A percentile compares a stretch with the other conserved stretches of the same genome.
phyloP scores from a whole-genome alignment of 805 yeast species.

The Wilhelminamyces savonicus region DNA sequence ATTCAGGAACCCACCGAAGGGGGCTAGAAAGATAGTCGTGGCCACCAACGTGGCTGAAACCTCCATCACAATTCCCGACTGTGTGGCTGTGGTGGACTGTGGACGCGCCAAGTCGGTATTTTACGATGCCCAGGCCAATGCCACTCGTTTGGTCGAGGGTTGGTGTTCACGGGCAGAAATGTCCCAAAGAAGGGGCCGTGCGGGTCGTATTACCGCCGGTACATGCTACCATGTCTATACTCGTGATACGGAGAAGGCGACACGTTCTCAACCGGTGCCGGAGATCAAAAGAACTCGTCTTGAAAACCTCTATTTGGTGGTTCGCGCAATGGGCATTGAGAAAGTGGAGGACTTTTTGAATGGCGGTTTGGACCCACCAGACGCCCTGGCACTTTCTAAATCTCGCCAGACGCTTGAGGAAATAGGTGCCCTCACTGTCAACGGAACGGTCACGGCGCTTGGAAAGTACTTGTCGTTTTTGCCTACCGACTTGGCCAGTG shows the following conservation, averaged over 20 bases:
- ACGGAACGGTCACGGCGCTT: slow-evolving; percentile 54
- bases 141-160: slow-evolving; percentile 65
- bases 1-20: slow-evolving; percentile 49
- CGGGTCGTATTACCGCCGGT: slow-evolving; percentile 92
- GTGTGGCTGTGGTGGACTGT: slow-evolving; percentile 83
- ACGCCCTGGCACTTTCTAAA: slow-evolving; percentile 39
- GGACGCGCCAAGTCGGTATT: slow-evolving; percentile 79
- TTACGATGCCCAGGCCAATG: slow-evolving; percentile 61
- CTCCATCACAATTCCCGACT: slow-evolving; percentile 92
- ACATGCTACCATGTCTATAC: slow-evolving; percentile 78
- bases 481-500: slow-evolving; percentile 83
- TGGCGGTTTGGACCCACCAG: slow-evolving; percentile 81
- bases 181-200: slow-evolving; percentile 90
- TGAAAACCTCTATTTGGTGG: slow-evolving; percentile 76
- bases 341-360: slow-evolving; percentile 65
- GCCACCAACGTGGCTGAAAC: slow-evolving; percentile 96
- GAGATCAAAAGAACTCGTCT: slow-evolving; percentile 82
- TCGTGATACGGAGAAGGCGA: slow-evolving; percentile 42
- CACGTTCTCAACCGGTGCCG: slow-evolving; percentile 76
- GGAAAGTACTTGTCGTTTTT: slow-evolving; percentile 76
- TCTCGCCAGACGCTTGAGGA: slow-evolving; percentile 52
- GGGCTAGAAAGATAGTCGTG: slow-evolving; percentile 70
- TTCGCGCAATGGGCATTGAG: slow-evolving; percentile 81
- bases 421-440: slow-evolving; percentile 60
- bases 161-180: slow-evolving; percentile 92